Evolutionary conservation across 345 rosid genomes (phyloP).

Genomic region (Aethionema arabicum): DNA sequence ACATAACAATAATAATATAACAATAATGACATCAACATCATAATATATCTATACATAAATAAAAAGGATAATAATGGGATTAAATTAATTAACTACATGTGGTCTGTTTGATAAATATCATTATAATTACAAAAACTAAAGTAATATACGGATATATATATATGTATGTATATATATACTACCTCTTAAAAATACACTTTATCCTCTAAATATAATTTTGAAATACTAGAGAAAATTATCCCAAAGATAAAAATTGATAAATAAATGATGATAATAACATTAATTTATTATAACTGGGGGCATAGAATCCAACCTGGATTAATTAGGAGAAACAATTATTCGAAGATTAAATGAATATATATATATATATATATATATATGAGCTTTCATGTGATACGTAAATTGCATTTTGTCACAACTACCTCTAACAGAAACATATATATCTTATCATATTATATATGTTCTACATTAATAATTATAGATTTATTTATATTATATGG

Average conservation of each 20-base stretch:
- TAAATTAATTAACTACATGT: constrained; percentile 13
- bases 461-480: not conserved
- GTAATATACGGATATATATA: too few relatives aligned
- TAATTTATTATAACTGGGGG: not conserved
- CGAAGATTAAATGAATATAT: constrained; percentile 29
- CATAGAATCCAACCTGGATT: constrained; percentile 25
- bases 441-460: not conserved
- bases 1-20: not conserved
- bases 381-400: constrained; percentile 35
- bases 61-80: constrained; percentile 8
- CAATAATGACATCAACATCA: constrained; percentile 12
- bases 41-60: constrained; percentile 1
- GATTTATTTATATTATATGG: not conserved
- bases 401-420: constrained; percentile 31
- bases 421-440: constrained; percentile 25
- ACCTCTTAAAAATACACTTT: not conserved
- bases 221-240: not conserved
- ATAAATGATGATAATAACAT: not conserved
- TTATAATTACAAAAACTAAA: not conserved
- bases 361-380: too few relatives aligned
- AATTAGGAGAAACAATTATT: constrained; percentile 7
- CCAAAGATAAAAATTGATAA: not conserved
- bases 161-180: too few relatives aligned
- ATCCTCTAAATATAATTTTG: not conserved
- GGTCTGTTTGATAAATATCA: not conserved